A percentile compares a stretch with the other conserved stretches of the same genome.
Evolutionary conservation across 2,329 filamentous ascomycete species (phyloP).

Genomic region (Diaporthe sp.): DNA sequence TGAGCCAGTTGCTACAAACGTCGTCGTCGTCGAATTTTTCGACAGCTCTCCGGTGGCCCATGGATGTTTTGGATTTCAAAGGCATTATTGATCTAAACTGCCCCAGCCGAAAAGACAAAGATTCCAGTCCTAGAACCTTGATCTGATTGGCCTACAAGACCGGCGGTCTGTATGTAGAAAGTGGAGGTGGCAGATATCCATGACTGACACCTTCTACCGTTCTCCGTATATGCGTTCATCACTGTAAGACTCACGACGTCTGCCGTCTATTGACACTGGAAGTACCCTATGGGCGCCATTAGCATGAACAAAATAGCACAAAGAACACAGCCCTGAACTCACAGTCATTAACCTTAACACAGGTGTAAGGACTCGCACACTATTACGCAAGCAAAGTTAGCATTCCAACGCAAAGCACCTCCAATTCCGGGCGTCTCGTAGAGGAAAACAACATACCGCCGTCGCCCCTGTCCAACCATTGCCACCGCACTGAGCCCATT

Average conservation of each 20-base stretch:
- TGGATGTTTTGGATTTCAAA: too few relatives aligned
- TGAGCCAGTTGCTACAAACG: too few relatives aligned
- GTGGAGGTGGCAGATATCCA: too few relatives aligned
- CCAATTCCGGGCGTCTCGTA: neutral
- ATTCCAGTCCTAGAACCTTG: too few relatives aligned
- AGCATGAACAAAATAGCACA: neutral
- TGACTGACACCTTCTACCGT: neutral
- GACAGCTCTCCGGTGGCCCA: too few relatives aligned
- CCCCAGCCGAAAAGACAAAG: too few relatives aligned
- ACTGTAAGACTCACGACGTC: neutral
- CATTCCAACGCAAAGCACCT: too few relatives aligned
- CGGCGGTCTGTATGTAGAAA: too few relatives aligned
- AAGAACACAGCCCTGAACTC: neutral
- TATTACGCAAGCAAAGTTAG: neutral
- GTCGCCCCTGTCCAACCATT: constrained; percentile 10
- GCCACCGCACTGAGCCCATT: neutral
- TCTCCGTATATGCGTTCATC: neutral
- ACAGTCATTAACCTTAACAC: constrained; percentile 13
- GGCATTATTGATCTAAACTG: too few relatives aligned
- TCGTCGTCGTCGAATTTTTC: too few relatives aligned
- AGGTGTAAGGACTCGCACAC: constrained; percentile 6
- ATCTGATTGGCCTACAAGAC: too few relatives aligned
- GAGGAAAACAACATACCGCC: neutral
- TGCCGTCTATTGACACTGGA: neutral
- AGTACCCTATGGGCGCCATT: neutral